Evolutionary conservation across 2,329 filamentous ascomycete species (phyloP).

Genomic region (Beauveria varroae): DNA sequence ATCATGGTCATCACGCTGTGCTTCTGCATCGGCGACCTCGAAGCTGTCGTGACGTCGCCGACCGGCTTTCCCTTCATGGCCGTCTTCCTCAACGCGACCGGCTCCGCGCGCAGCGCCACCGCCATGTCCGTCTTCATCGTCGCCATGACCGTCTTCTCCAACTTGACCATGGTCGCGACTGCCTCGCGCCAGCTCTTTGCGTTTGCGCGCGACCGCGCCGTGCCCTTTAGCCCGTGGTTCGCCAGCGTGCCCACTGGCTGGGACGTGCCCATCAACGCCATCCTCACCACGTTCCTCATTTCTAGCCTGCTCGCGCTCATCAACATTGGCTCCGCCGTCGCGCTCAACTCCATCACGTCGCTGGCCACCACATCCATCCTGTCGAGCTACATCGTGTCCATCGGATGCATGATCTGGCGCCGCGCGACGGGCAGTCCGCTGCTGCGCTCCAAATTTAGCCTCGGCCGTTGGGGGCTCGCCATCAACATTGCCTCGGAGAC

Average conservation of each 20-base stretch:
- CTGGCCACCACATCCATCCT: slow-evolving; percentile 42
- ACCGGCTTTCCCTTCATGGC: slow-evolving; percentile 24
- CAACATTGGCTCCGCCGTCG: slow-evolving; percentile 42
- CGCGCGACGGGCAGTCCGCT: slow-evolving; percentile 26
- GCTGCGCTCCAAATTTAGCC: slow-evolving; percentile 19
- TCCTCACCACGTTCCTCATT: slow-evolving; percentile 30
- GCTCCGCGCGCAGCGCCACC: slow-evolving; percentile 16
- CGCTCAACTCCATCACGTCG: slow-evolving; percentile 47
- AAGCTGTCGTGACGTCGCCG: neutral
- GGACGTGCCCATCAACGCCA: slow-evolving; percentile 13
- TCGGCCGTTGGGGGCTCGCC: slow-evolving; percentile 33
- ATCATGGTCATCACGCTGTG: slow-evolving; percentile 28
- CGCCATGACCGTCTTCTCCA: slow-evolving; percentile 19
- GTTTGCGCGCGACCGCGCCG: slow-evolving; percentile 28
- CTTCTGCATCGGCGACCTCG: slow-evolving; percentile 27
- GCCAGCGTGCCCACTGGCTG: slow-evolving; percentile 13
- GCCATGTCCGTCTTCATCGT: slow-evolving; percentile 22
- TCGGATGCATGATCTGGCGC: slow-evolving; percentile 35
- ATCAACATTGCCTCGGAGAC: slow-evolving; percentile 35
- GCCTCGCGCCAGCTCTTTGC: slow-evolving; percentile 24
- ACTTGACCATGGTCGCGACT: slow-evolving; percentile 21
- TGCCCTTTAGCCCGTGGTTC: slow-evolving; percentile 14
- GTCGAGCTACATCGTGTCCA: slow-evolving; percentile 43
- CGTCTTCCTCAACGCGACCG: slow-evolving; percentile 21
- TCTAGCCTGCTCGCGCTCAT: slow-evolving; percentile 39